Base-by-base conservation (phyloP, 768 basidiomycete genomes). In the Hydnum rufescens region DNA sequence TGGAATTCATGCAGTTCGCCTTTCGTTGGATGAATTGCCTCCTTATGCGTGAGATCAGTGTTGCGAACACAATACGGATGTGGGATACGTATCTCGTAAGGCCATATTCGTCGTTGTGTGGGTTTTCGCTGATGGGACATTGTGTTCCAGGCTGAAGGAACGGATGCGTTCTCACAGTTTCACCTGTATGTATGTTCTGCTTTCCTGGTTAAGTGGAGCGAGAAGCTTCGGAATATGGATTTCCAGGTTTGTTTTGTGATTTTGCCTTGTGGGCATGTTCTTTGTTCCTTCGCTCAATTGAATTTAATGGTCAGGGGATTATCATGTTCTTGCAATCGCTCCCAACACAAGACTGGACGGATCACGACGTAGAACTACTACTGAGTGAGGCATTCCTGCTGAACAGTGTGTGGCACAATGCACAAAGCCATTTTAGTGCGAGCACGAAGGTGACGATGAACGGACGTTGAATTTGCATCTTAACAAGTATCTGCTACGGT, bases 11-110 rank as follows among this genome's bases (percentile, higher is more conserved):
- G 81, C 95, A 99, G 63, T 99, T 99, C 60, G 93, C 95, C 34
- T 99, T 99, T 67, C 75, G 95, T 50, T 99, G 95, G 95, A 96
- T 99, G 90, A 97, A 99, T 61, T 96, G 95, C 63, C 67, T 99
- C 49, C 72, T 97, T 54, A 96, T 99, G 93, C 75, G 95, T 53
- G 95, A 97, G 69, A 85, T 99, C 58, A 93, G 83, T 59, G 89
- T 99, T 48, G 77, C 81, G 60, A 93, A 96, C 64, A 97, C 93
- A 18, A 86, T 96, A 49, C 75, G 95, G 52, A 97, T 97, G 93
- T 99, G 95, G 95, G 95, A 99, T 64, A 97, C 95, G 8, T 99
- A 99, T 65, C 67, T 99, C 61, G 95, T 97, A 55, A 53, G 86
- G 66, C 13, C 32, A 26, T 34, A 28, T 32, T 3, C 18, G 29